phyloP scores from a whole-genome alignment of 2,329 filamentous ascomycete species.

The Scleromitrula shiraiana region DNA sequence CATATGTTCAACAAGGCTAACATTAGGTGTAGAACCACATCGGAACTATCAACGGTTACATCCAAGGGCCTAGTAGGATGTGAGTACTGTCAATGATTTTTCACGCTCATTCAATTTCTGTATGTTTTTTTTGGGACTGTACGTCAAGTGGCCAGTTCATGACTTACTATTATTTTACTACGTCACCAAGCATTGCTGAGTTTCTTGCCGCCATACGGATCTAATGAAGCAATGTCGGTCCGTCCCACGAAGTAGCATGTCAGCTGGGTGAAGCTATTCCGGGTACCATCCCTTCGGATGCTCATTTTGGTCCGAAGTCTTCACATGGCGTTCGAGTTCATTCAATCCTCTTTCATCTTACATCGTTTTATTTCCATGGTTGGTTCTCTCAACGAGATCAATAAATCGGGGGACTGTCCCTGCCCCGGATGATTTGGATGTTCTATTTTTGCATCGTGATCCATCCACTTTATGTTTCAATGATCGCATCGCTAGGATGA shows the following conservation, averaged over 20 bases:
- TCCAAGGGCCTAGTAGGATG: no score
- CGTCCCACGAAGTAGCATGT: slow-evolving; percentile 18
- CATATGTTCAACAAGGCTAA: neutral
- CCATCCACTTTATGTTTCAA: slow-evolving; percentile 20
- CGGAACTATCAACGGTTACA: no score
- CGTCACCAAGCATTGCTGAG: slow-evolving; percentile 15
- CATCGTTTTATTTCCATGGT: slow-evolving; percentile 17
- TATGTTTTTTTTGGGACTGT: no score
- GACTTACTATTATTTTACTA: slow-evolving; percentile 9
- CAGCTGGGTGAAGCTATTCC: slow-evolving; percentile 16
- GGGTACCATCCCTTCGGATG: slow-evolving; percentile 11
- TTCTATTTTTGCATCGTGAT: slow-evolving; percentile 15
- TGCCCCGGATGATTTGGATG: slow-evolving; percentile 9
- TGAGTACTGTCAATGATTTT: no score
- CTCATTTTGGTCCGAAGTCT: slow-evolving; percentile 5
- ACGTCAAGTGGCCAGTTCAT: slow-evolving; percentile 3
- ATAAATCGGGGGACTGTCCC: slow-evolving; percentile 11
- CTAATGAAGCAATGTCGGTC: slow-evolving; percentile 11
- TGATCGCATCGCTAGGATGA: slow-evolving; percentile 17
- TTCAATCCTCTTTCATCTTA: slow-evolving; percentile 5
- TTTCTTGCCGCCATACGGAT: slow-evolving; percentile 1
- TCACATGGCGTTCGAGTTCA: neutral
- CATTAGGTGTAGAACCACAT: neutral
- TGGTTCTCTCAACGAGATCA: slow-evolving; percentile 16
- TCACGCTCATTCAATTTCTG: no score